Percentiles rank a stretch among this genome's conserved stretches.
Evolutionary conservation across 2,329 filamentous ascomycete genomes (phyloP).

Genomic region (Ceratocystis ficicola): DNA sequence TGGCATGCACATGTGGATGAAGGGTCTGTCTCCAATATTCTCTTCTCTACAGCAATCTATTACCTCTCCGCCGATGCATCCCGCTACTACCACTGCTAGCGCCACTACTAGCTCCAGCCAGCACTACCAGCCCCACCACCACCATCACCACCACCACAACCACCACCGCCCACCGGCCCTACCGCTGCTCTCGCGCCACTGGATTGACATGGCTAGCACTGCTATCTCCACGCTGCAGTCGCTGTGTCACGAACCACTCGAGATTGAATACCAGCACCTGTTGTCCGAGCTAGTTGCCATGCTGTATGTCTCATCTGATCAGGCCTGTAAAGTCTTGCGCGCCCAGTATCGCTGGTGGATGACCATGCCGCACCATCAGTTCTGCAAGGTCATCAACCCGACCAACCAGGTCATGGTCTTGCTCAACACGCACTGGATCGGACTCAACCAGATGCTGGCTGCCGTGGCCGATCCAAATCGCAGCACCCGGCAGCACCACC

Average conservation of each 20-base stretch:
- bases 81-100: background rate
- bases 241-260: constrained; percentile 35
- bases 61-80: background rate
- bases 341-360: constrained; percentile 47
- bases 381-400: constrained; percentile 39
- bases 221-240: constrained; percentile 34
- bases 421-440: constrained; percentile 43
- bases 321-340: constrained; percentile 39
- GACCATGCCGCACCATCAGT: constrained; percentile 41
- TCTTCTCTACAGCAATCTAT: background rate
- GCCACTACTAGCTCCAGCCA: background rate
- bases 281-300: constrained; percentile 39
- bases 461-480: constrained; percentile 33
- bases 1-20: constrained; percentile 41
- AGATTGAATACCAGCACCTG: constrained; percentile 36
- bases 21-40: constrained; percentile 40
- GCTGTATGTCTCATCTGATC: constrained; percentile 37
- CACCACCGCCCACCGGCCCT: constrained; percentile 24
- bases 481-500: background rate
- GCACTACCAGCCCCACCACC: constrained; percentile 1
- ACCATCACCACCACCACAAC: background rate
- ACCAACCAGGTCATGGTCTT: constrained; percentile 37
- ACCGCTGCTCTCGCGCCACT: constrained; percentile 35
- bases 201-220: constrained; percentile 37
- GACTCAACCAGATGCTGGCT: constrained; percentile 43